A percentile compares a stretch with the other conserved stretches of the same genome.
Conservation (phyloP, 2,329 filamentous ascomycete genomes). For the Monilinia vaccinii-corymbosi region DNA sequence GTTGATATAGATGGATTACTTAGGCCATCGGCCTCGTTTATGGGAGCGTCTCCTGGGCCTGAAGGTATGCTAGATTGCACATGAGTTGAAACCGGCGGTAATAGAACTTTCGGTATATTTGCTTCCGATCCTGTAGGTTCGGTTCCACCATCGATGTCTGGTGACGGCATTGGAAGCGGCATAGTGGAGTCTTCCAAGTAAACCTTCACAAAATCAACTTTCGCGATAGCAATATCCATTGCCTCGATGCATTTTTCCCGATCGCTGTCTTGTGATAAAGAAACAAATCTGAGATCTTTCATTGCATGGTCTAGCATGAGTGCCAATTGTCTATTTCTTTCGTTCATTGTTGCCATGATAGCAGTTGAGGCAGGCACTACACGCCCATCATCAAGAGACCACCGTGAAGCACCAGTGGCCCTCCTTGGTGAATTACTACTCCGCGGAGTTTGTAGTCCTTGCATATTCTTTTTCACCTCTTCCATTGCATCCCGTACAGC, state of each 20-base stretch:
- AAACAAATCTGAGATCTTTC: conserved; percentile 50
- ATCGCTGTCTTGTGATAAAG: conserved; percentile 40
- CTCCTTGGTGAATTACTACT: conserved; percentile 29
- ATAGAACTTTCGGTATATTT: conserved; percentile 6
- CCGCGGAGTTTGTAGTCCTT: conserved; percentile 52
- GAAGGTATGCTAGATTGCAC: not conserved
- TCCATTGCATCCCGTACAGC: conserved; percentile 73
- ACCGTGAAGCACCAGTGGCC: conserved; percentile 20
- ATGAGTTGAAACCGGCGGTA: not conserved
- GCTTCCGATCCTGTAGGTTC: not conserved
- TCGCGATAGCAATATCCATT: conserved; percentile 52
- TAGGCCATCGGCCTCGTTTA: not conserved
- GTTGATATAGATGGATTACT: not conserved
- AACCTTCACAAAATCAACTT: conserved; percentile 55
- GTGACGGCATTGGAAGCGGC: conserved; percentile 33
- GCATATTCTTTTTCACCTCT: conserved; percentile 69
- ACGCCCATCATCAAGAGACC: conserved; percentile 28
- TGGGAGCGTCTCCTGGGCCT: not conserved
- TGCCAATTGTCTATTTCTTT: conserved; percentile 57
- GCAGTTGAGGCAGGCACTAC: conserved; percentile 25
- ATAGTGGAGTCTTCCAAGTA: conserved; percentile 50
- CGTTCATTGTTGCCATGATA: conserved; percentile 46
- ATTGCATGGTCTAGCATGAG: conserved; percentile 60
- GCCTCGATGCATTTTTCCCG: conserved; percentile 37
- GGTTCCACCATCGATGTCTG: not conserved